These are phyloP conservation scores for Ceratocystis smalleyi DNA, from an alignment of 2,329 filamentous ascomycete genomes.

Conservation along the genomic window DNA sequence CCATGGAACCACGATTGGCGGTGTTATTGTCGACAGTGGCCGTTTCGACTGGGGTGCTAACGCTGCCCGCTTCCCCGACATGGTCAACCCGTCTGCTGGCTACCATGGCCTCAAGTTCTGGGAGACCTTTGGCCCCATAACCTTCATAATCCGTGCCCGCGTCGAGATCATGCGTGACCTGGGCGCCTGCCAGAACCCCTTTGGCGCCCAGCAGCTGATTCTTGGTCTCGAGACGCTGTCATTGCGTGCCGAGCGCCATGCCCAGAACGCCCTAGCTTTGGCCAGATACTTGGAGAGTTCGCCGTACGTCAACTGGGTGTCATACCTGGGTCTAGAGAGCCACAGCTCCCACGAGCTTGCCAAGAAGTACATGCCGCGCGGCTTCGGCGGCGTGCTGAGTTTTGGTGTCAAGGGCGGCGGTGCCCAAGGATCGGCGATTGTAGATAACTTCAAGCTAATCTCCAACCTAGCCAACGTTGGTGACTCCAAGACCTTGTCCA, in stretches of 20 bases:
- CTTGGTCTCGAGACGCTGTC: conserved; percentile 82
- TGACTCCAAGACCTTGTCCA: conserved; percentile 85
- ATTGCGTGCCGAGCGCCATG: conserved; percentile 72
- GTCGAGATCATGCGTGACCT: conserved; percentile 85
- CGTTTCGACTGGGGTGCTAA: conserved; percentile 90
- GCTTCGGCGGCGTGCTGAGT: conserved; percentile 79
- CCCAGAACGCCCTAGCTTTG: conserved; percentile 63
- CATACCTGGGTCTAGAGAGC: conserved; percentile 73
- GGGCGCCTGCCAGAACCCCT: conserved; percentile 70
- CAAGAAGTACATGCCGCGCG: conserved; percentile 72
- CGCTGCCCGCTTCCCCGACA: conserved; percentile 74
- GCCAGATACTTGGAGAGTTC: conserved; percentile 74
- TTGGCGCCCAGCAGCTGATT: conserved; percentile 81
- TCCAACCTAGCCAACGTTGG: conserved; percentile 94
- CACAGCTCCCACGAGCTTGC: conserved; percentile 67
- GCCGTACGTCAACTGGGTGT: conserved; percentile 79
- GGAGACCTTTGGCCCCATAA: conserved; percentile 72
- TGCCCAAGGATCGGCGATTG: conserved; percentile 68
- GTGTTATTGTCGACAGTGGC: conserved; percentile 72
- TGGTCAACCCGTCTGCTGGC: conserved; percentile 73
- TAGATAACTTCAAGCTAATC: conserved; percentile 88
- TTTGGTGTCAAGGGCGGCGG: conserved; percentile 87
- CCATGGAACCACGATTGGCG: conserved; percentile 82
- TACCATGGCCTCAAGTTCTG: conserved; percentile 92
- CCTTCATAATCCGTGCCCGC: conserved; percentile 71